Conservation (phyloP, 257 asterid genomes). For the Leonotis leonurus region DNA sequence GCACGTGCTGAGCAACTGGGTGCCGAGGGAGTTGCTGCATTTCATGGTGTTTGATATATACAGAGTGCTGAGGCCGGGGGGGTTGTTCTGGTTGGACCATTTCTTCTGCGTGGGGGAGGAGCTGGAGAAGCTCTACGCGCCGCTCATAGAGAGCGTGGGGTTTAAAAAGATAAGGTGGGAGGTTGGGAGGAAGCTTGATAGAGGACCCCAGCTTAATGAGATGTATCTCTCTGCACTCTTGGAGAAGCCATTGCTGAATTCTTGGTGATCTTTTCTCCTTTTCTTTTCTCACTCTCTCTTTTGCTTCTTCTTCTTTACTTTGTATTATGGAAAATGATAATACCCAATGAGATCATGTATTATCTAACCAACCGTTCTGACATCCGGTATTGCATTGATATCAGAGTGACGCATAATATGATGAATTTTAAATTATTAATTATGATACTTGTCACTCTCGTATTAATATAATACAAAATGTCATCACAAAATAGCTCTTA, state of each 20-base stretch:
- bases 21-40: slow-evolving; percentile 48
- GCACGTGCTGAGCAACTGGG: slow-evolving; percentile 74
- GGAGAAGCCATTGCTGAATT: slow-evolving; percentile 54
- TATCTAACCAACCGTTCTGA: too few relatives aligned
- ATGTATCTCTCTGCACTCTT: slow-evolving; percentile 62
- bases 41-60: slow-evolving; percentile 59
- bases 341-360: too few relatives aligned
- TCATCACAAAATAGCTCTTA: too few relatives aligned
- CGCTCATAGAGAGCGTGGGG: slow-evolving; percentile 58
- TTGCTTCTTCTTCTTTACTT: neutral
- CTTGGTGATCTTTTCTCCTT: slow-evolving; percentile 31
- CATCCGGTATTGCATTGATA: too few relatives aligned
- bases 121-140: slow-evolving; percentile 44
- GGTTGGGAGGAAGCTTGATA: slow-evolving; percentile 45
- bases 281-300: neutral
- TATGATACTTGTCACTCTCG: too few relatives aligned
- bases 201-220: slow-evolving; percentile 54
- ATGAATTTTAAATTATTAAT: too few relatives aligned
- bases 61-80: slow-evolving; percentile 68
- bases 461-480: too few relatives aligned
- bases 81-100: slow-evolving; percentile 65
- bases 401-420: too few relatives aligned
- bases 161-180: slow-evolving; percentile 51
- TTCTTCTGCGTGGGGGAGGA: slow-evolving; percentile 55
- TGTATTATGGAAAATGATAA: too few relatives aligned